These are phyloP conservation scores for Galerina marginata DNA, from an alignment of 768 basidiomycete genomes.

Conservation along the genomic window DNA sequence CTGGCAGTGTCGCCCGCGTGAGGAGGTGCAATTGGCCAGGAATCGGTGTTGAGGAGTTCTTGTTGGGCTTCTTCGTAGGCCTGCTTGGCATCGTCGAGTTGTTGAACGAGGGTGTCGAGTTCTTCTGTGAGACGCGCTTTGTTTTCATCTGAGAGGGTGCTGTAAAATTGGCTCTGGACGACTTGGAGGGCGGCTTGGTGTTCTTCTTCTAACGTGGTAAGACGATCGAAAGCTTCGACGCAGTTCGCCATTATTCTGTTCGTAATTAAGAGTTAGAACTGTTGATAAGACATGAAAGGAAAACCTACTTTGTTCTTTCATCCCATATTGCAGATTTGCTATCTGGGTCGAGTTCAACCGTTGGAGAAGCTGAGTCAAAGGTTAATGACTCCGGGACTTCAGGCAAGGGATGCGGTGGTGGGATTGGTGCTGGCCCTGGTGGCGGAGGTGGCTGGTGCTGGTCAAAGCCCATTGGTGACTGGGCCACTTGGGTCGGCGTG, in stretches of 20 bases:
- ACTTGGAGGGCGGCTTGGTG: slow-evolving; percentile 5
- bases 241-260: slow-evolving; percentile 19
- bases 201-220: slow-evolving; percentile 13
- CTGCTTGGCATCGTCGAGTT: too few relatives aligned
- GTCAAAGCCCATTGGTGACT: too few relatives aligned
- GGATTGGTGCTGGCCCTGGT: not conserved
- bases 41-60: slow-evolving; percentile 14
- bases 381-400: not conserved
- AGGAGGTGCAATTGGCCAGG: not conserved
- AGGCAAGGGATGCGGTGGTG: slow-evolving; percentile 12
- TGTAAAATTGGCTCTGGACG: slow-evolving; percentile 8
- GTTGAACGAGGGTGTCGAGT: slow-evolving; percentile 7
- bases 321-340: too few relatives aligned
- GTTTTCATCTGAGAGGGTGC: not conserved
- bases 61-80: not conserved
- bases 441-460: not conserved
- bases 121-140: slow-evolving; percentile 6
- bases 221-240: not conserved
- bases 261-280: too few relatives aligned
- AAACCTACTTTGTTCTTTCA: too few relatives aligned
- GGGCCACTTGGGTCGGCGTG: not conserved
- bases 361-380: too few relatives aligned
- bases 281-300: too few relatives aligned
- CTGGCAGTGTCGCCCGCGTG: slow-evolving; percentile 17
- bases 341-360: too few relatives aligned